Evolutionary conservation across 192 early-diverging fungal genomes (phyloP), one percentile per base, ranked within the genome.

Genomic region (Coemansia sp.): DNA sequence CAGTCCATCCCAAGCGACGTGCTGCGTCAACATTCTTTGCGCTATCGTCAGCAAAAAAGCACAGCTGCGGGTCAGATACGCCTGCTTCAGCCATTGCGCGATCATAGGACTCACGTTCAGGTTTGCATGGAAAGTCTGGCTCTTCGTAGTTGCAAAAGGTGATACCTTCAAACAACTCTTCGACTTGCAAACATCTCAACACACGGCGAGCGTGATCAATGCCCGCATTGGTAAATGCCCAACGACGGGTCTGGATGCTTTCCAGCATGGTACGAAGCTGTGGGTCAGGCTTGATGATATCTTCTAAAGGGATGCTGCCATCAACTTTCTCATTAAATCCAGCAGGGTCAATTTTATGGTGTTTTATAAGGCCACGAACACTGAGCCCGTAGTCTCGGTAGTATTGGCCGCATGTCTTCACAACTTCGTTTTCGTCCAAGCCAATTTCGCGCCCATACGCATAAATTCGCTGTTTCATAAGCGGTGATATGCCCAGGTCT

Each of bases 191-290:
- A 18, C 81, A 58, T 16, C 68, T 67, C 21, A 92, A 59, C 13
- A 89, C 88, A 35, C 90, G 79, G 16, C 63, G 45, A 13, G 87
- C 90, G 61, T 92, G 90, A 67, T 85, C 48, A 7, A 63, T 20
- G 7, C 84, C 86, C 7, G 91, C 91, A 54, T 92, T 92, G 42
- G 91, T 92, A 51, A 89, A 88, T 14, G 87, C 82, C 88, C 89
- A 89, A 42, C 86, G 85, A 14, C 80, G 84, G 3, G 82, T 68
- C 5, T 70, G 73, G 12, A 84, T 49, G 0, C 54, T 49, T 41
- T 61, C 45, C 30, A 92, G 70, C 81, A 91, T 88, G 5, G 65
- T 47, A 16, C 86, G 81, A 30, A 92, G 65, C 33, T 77, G 67
- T 1, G 70, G 67, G 57, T 92, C 85, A 21, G 69, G 67, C 19